Percentiles rank a stretch among this genome's conserved stretches.
phyloP scores from a whole-genome alignment of 2,329 filamentous ascomycete genomes.

The Pochonia chlamydosporia region DNA sequence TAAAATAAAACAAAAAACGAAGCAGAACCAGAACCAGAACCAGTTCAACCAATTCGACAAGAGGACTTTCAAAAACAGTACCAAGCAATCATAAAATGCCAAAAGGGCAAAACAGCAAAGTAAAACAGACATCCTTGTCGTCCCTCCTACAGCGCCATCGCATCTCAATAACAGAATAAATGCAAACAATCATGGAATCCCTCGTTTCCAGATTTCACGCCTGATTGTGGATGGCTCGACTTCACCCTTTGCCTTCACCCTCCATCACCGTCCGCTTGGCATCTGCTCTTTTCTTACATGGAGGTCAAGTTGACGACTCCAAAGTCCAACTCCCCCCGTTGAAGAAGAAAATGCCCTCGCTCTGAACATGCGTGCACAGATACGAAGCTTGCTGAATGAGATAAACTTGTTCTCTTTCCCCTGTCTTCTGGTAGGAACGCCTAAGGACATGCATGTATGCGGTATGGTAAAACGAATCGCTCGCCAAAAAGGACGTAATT shows the following conservation, averaged over 20 bases:
- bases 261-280: not conserved
- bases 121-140: not conserved
- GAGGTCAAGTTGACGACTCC: not conserved
- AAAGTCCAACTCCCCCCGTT: not conserved
- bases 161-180: not conserved
- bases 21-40: not conserved
- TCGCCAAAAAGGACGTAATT: conserved; percentile 27
- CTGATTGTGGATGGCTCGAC: not conserved
- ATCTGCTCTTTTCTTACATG: not conserved
- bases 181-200: not conserved
- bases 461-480: conserved; percentile 27
- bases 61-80: not conserved
- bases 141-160: conserved; percentile 4
- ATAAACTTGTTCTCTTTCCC: not conserved
- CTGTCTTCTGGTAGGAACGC: conserved; percentile 24
- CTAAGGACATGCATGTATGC: conserved; percentile 35
- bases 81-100: conserved; percentile 5
- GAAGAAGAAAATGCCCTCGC: too few species aligned
- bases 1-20: conserved; percentile 8
- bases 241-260: not conserved
- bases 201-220: not conserved
- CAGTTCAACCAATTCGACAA: not conserved
- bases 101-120: not conserved
- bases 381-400: not conserved
- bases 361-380: not conserved